Conservation (phyloP, 306 rosid species). For the Bauhinia variegata region DNA sequence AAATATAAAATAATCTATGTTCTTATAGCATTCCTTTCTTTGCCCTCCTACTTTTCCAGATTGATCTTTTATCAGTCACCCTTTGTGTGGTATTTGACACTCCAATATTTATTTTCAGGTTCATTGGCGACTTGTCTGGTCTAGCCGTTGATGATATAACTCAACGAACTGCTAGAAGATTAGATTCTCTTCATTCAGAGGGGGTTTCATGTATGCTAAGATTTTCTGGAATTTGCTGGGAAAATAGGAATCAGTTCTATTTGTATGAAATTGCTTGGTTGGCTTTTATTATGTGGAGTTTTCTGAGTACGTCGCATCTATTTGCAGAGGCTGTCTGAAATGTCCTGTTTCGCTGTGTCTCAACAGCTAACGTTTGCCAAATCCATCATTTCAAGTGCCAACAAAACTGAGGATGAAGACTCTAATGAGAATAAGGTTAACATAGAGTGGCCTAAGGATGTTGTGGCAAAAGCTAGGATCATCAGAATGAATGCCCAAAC, state of each 20-base stretch:
- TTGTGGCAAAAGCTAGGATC: constrained; percentile 79
- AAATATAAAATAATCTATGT: not conserved
- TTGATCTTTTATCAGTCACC: too few species aligned
- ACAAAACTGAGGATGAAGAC: constrained; percentile 63
- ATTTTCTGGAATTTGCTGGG: constrained; percentile 24
- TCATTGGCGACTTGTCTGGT: constrained; percentile 72
- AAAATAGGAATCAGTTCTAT: constrained; percentile 8
- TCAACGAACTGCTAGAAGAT: constrained; percentile 79
- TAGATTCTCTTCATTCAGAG: constrained; percentile 94
- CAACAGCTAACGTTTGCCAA: constrained; percentile 78
- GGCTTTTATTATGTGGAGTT: not conserved
- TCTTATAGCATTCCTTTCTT: not conserved
- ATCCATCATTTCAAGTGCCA: constrained; percentile 73
- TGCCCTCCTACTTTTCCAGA: not conserved
- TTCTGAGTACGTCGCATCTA: constrained; percentile 25
- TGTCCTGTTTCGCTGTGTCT: constrained; percentile 89
- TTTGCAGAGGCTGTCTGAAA: constrained; percentile 93
- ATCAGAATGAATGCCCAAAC: constrained; percentile 78
- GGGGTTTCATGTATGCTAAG: constrained; percentile 84
- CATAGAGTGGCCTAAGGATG: constrained; percentile 92
- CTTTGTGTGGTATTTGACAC: too few species aligned
- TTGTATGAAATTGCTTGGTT: not conserved
- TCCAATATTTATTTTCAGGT: constrained; percentile 58
- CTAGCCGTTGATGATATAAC: constrained; percentile 74
- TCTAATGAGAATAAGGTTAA: constrained; percentile 46